Conservation (phyloP, 441 rosid genomes). For the Populus trichocarpa region DNA sequence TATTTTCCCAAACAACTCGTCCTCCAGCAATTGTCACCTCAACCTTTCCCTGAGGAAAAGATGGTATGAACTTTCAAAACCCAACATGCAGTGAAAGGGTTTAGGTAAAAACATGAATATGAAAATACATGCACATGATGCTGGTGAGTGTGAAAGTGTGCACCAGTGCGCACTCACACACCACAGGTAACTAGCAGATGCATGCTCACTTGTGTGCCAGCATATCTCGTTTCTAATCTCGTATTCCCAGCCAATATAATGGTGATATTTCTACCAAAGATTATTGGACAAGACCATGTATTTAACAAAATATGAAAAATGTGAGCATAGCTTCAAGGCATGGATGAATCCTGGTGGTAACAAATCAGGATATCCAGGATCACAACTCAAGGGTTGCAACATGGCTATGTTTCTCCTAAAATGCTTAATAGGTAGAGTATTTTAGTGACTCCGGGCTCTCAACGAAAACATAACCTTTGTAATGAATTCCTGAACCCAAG, state of each 20-base stretch:
- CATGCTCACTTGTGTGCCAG: not conserved
- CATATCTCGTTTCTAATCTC: not conserved
- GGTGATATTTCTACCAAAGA: not conserved
- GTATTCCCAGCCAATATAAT: not conserved
- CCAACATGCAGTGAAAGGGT: conserved; percentile 1
- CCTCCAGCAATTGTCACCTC: conserved; percentile 92
- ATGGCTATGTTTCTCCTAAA: not conserved
- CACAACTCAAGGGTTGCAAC: not conserved
- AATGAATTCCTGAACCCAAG: not conserved
- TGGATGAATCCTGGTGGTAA: not conserved
- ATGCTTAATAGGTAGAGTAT: not conserved
- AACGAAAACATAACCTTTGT: not conserved
- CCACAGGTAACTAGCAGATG: not conserved
- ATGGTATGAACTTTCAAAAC: conserved; percentile 8
- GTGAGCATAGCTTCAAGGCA: not conserved
- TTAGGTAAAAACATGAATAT: not conserved
- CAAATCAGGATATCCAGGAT: not conserved
- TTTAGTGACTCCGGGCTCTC: not conserved
- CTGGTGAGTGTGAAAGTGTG: not conserved
- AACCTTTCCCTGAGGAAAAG: conserved; percentile 65
- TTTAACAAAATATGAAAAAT: not conserved
- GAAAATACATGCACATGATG: not conserved
- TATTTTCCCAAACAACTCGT: conserved; percentile 72
- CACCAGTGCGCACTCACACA: not conserved
- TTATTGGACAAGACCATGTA: not conserved